Evolutionary conservation across 1,284 basidiomycete genomes (phyloP).

Genomic region (Schizophyllum amplum): DNA sequence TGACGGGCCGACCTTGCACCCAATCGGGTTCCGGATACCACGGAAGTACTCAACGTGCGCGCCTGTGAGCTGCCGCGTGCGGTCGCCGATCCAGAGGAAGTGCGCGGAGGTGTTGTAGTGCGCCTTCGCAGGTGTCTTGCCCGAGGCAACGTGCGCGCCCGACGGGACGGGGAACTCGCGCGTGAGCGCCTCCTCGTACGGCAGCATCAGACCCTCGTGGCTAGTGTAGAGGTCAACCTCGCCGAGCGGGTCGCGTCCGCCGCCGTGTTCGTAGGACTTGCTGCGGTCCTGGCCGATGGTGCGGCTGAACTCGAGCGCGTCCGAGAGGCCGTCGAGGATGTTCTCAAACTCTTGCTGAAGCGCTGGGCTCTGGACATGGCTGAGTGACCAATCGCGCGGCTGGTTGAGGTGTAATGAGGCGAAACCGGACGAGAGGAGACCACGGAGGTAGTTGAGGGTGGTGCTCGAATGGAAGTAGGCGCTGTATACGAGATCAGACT

Average conservation of each 20-base stretch:
- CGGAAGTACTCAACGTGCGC: constrained; percentile 96
- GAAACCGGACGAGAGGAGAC: constrained; percentile 84
- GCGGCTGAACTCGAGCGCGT: constrained; percentile 89
- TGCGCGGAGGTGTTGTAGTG: constrained; percentile 87
- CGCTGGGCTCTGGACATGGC: constrained; percentile 80
- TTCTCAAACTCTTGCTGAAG: constrained; percentile 79
- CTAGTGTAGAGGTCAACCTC: constrained; percentile 95
- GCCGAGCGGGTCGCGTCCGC: constrained; percentile 67
- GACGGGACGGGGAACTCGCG: constrained; percentile 42
- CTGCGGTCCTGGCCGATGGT: constrained; percentile 71
- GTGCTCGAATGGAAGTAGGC: constrained; percentile 96
- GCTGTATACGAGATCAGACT: constrained; percentile 28
- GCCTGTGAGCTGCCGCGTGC: constrained; percentile 88
- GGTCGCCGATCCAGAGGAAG: constrained; percentile 96
- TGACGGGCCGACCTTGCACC: constrained; percentile 91
- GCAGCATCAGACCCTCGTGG: constrained; percentile 91
- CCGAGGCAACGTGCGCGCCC: constrained; percentile 8
- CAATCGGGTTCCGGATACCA: constrained; percentile 93
- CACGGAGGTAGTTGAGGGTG: constrained; percentile 90
- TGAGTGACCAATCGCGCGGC: constrained; percentile 88
- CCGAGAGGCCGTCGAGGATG: constrained; percentile 80
- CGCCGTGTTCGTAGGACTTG: constrained; percentile 56
- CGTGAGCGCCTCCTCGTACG: constrained; percentile 91
- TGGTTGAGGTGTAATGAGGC: constrained; percentile 72
- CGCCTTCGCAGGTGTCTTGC: constrained; percentile 23